These are phyloP conservation scores for Mortierella hygrophila DNA, from an alignment of 192 early-diverging fungal genomes.

Conservation along the genomic window DNA sequence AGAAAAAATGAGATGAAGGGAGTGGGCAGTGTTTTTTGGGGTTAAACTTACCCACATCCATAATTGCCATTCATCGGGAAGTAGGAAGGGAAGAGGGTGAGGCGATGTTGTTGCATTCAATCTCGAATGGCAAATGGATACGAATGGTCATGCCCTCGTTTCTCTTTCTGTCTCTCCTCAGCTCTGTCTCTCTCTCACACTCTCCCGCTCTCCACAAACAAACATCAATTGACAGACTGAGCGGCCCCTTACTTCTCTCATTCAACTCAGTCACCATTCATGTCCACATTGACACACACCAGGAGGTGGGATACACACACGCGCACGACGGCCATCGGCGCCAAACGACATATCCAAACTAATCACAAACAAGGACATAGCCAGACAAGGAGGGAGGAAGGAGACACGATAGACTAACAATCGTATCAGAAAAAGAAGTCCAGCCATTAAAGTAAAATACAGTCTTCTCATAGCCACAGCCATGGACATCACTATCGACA, in stretches of 20 bases:
- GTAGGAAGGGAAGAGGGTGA: not conserved
- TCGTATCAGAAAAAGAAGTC: not conserved
- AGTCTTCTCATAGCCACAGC: not conserved
- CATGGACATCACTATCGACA: not conserved
- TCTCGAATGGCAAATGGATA: too few relatives aligned
- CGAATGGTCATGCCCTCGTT: slow-evolving; percentile 9
- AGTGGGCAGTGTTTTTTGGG: not conserved
- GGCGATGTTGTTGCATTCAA: not conserved
- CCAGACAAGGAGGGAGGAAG: not conserved
- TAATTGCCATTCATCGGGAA: not conserved
- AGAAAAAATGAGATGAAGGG: not conserved
- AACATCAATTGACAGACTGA: too few relatives aligned
- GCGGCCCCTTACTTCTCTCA: too few relatives aligned
- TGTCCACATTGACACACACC: too few relatives aligned
- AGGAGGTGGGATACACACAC: too few relatives aligned
- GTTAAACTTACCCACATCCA: not conserved
- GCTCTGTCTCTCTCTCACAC: not conserved
- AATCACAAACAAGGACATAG: not conserved
- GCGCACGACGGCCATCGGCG: too few relatives aligned
- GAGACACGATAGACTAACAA: not conserved
- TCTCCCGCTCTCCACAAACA: too few relatives aligned
- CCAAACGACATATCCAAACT: not conserved
- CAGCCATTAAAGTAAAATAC: not conserved
- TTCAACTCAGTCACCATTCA: too few relatives aligned
- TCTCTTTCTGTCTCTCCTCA: not conserved